Evolutionary conservation across 495 filamentous ascomycete species (phyloP).

Genomic region (Friedmanniomyces endolithicus): DNA sequence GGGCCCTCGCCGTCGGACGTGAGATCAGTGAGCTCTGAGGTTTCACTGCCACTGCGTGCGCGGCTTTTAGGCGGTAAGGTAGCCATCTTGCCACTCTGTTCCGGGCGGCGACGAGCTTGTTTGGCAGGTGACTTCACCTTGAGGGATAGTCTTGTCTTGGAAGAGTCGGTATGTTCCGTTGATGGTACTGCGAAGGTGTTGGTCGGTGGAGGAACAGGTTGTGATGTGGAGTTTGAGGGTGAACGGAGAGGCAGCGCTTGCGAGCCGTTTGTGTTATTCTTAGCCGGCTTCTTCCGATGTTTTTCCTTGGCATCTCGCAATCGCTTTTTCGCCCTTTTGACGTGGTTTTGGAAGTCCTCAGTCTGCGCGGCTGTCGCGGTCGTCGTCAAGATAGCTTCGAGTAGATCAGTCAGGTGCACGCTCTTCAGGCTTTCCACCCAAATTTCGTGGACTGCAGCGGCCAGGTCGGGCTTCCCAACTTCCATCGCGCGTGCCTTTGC

Average conservation of each 20-base stretch:
- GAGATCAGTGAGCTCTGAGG: conserved; percentile 15
- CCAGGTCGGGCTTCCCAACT: conserved; percentile 17
- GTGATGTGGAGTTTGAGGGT: conserved; percentile 1
- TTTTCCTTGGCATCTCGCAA: conserved; percentile 12
- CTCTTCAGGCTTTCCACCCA: conserved; percentile 18
- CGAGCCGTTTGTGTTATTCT: not conserved
- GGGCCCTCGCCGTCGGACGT: conserved; percentile 9
- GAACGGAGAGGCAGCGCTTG: conserved; percentile 12
- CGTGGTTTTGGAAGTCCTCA: conserved; percentile 19
- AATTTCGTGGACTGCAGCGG: conserved; percentile 22
- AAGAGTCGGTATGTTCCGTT: conserved; percentile 2
- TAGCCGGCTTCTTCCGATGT: conserved; percentile 1
- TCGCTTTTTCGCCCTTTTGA: conserved; percentile 23
- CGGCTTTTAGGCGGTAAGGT: conserved; percentile 10
- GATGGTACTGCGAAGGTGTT: conserved; percentile 5
- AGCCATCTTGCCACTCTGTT: conserved; percentile 4
- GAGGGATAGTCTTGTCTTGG: conserved; percentile 9
- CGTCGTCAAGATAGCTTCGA: conserved; percentile 24
- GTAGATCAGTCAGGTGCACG: conserved; percentile 8
- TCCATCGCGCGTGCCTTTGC: conserved; percentile 18
- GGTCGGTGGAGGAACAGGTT: not conserved
- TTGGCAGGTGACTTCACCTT: conserved; percentile 6
- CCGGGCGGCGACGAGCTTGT: not conserved
- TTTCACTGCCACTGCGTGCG: not conserved
- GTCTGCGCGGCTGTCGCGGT: conserved; percentile 18